These are phyloP conservation scores for Lichtheimia ramosa DNA, from an alignment of 371 early-diverging fungal species.

Conservation along the genomic window DNA sequence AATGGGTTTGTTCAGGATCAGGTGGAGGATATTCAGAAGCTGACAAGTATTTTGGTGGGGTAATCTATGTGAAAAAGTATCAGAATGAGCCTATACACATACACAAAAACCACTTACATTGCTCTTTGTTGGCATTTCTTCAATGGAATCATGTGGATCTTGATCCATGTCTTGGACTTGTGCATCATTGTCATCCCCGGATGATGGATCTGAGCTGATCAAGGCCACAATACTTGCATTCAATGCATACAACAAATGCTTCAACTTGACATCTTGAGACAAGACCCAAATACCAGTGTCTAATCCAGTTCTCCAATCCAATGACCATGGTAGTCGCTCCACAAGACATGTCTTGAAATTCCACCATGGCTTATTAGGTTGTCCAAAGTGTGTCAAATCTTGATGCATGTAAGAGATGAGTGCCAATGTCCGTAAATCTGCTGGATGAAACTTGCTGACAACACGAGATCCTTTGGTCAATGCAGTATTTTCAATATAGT, in stretches of 20 bases:
- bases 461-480: neutral
- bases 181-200: neutral
- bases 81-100: neutral
- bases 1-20: conserved; percentile 49
- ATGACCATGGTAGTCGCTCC: conserved; percentile 56
- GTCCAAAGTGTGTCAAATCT: conserved; percentile 6
- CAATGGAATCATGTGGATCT: neutral
- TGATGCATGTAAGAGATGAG: conserved; percentile 48
- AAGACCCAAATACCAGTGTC: conserved; percentile 57
- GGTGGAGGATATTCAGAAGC: conserved; percentile 50
- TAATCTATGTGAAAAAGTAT: conserved; percentile 9
- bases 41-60: conserved; percentile 56
- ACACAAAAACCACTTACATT: neutral
- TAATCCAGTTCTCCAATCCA: conserved; percentile 58
- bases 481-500: conserved; percentile 15
- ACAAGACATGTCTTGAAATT: conserved; percentile 53
- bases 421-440: conserved; percentile 58
- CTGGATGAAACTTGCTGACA: conserved; percentile 47
- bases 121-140: neutral
- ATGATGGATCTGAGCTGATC: conserved; percentile 42
- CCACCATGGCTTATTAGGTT: conserved; percentile 44
- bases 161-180: neutral
- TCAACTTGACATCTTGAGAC: conserved; percentile 63
- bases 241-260: conserved; percentile 72
- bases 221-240: conserved; percentile 77